phyloP scores from a whole-genome alignment of 129 eudicot species.

The Tanacetum coccineum region DNA sequence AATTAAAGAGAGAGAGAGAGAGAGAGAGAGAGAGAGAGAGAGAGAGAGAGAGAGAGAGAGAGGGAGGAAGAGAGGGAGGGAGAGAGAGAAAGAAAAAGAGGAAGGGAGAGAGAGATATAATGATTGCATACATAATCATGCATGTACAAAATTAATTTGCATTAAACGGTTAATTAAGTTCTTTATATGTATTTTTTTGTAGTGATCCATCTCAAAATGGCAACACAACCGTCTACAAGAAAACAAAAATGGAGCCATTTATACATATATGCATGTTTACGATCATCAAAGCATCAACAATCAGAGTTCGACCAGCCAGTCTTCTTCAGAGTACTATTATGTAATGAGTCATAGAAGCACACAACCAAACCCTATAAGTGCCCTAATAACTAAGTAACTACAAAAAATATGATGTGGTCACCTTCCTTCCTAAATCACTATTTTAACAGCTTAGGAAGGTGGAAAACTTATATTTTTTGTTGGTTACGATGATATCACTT shows the following conservation, averaged over 20 bases:
- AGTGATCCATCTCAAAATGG: slow-evolving; percentile 1
- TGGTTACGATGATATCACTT: slow-evolving; percentile 43
- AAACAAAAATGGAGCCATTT: slow-evolving; percentile 51
- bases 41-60: too few relatives aligned
- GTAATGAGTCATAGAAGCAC: slow-evolving; percentile 39
- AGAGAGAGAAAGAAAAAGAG: too few relatives aligned
- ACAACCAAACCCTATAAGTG: slow-evolving; percentile 40
- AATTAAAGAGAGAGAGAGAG: too few relatives aligned
- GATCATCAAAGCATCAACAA: slow-evolving; percentile 16
- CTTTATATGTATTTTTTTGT: too few relatives aligned
- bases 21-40: too few relatives aligned
- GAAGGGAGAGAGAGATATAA: too few relatives aligned
- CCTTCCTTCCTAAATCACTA: slow-evolving; percentile 47
- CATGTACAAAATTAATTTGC: too few relatives aligned
- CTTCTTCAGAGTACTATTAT: too few relatives aligned
- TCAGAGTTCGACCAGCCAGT: slow-evolving; percentile 30
- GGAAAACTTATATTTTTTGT: slow-evolving; percentile 44
- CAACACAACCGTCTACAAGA: slow-evolving; percentile 24
- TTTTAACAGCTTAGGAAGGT: slow-evolving; percentile 54
- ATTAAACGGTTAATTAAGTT: too few relatives aligned
- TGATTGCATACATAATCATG: too few relatives aligned
- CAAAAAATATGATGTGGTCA: slow-evolving; percentile 48
- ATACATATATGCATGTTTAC: slow-evolving; percentile 44
- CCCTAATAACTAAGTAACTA: slow-evolving; percentile 30
- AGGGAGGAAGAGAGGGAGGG: too few relatives aligned